Conservation (phyloP, 768 basidiomycete species). For the Termitomyces eurrhizus region DNA sequence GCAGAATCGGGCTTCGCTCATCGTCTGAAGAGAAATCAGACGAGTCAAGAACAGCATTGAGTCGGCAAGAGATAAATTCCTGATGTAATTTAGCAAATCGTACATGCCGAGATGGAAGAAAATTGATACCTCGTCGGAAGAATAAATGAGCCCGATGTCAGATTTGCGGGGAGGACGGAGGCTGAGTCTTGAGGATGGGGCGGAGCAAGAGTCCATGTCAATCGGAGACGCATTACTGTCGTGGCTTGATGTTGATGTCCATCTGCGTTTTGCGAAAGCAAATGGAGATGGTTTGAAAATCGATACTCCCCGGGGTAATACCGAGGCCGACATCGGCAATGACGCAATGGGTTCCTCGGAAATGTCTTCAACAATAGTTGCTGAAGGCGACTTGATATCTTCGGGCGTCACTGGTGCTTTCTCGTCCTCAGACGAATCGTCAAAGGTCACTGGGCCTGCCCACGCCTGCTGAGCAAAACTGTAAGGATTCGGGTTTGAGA, state of each 20-base stretch:
- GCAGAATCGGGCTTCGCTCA: slow-evolving; percentile 8
- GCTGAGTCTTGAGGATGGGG: neutral
- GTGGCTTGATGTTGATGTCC: slow-evolving; percentile 40
- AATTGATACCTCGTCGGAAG: slow-evolving; percentile 13
- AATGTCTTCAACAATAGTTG: slow-evolving; percentile 23
- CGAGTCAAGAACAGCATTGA: slow-evolving; percentile 10
- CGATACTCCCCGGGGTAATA: slow-evolving; percentile 35
- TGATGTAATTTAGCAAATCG: neutral
- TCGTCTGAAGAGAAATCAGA: slow-evolving; percentile 17
- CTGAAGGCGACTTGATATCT: slow-evolving; percentile 40
- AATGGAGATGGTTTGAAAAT: slow-evolving; percentile 62
- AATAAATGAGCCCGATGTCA: slow-evolving; percentile 15
- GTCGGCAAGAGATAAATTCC: slow-evolving; percentile 9
- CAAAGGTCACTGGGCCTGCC: slow-evolving; percentile 41
- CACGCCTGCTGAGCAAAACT: slow-evolving; percentile 57
- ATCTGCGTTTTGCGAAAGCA: slow-evolving; percentile 58
- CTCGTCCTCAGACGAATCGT: slow-evolving; percentile 45
- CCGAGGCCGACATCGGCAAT: slow-evolving; percentile 13
- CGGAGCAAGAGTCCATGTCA: neutral
- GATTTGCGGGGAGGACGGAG: slow-evolving; percentile 9
- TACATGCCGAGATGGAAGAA: neutral
- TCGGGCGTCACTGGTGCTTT: slow-evolving; percentile 59
- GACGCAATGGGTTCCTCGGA: slow-evolving; percentile 10
- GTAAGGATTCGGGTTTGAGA: slow-evolving; percentile 58
- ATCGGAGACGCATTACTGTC: slow-evolving; percentile 7